Conservation (phyloP, 805 yeast genomes). For the Barnettozyma sp. region DNA sequence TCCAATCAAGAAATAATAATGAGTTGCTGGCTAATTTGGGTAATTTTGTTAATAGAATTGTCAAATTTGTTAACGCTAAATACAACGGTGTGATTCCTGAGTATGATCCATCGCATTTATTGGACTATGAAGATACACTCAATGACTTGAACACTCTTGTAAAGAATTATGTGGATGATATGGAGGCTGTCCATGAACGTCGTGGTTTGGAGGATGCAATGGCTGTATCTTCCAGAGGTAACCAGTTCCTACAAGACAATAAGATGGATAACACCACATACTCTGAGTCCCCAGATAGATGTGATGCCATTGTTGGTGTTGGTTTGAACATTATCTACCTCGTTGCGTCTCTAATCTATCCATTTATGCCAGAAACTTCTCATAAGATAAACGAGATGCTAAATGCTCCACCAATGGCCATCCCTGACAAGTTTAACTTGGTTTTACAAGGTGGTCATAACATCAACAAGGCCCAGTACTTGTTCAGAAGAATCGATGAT, state of each 20-base stretch:
- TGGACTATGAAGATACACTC: slow-evolving; percentile 39
- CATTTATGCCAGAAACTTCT: slow-evolving; percentile 86
- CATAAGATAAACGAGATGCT: slow-evolving; percentile 66
- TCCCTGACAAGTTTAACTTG: slow-evolving; percentile 68
- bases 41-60: slow-evolving; percentile 89
- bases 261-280: slow-evolving; percentile 85
- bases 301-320: slow-evolving; percentile 89
- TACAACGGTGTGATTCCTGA: slow-evolving; percentile 86
- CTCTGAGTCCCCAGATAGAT: slow-evolving; percentile 64
- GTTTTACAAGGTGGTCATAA: slow-evolving; percentile 74
- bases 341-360: slow-evolving; percentile 74
- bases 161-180: slow-evolving; percentile 52
- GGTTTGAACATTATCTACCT: slow-evolving; percentile 85
- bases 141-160: slow-evolving; percentile 59
- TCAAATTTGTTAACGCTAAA: slow-evolving; percentile 84
- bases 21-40: slow-evolving; percentile 95
- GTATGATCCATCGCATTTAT: slow-evolving; percentile 42
- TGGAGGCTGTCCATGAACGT: slow-evolving; percentile 78
- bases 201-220: slow-evolving; percentile 88
- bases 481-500: slow-evolving; percentile 89
- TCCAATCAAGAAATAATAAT: slow-evolving; percentile 86
- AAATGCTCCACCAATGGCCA: slow-evolving; percentile 72
- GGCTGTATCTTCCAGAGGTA: slow-evolving; percentile 89
- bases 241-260: slow-evolving; percentile 91
- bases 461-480: slow-evolving; percentile 84